Conservation (phyloP, 352 stramenopile species). For the Phytophthora cryptogea region DNA sequence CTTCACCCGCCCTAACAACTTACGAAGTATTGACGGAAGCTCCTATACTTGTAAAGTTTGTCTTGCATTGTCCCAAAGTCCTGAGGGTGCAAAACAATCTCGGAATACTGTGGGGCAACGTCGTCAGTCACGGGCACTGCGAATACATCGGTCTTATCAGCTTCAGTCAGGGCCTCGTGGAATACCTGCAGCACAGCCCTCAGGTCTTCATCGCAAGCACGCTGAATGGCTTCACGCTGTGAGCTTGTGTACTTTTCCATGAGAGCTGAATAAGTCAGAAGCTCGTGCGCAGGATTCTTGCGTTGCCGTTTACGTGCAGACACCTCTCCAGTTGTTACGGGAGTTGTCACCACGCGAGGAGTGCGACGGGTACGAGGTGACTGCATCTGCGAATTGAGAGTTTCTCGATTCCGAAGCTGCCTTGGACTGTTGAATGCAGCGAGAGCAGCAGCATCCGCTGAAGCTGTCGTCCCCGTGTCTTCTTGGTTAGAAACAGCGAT, state of each 20-base stretch:
- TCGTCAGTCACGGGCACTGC: constrained; percentile 87
- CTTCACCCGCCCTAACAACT: constrained; percentile 16
- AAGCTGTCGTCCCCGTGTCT: constrained; percentile 32
- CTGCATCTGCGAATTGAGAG: constrained; percentile 11
- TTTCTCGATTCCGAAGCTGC: constrained; percentile 29
- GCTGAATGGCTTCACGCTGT: constrained; percentile 62
- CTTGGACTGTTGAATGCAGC: constrained; percentile 23
- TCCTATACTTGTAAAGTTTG: constrained; percentile 72
- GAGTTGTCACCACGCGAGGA: constrained; percentile 30
- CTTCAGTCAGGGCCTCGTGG: constrained; percentile 68
- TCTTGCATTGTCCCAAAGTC: constrained; percentile 94
- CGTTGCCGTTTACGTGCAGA: constrained; percentile 49
- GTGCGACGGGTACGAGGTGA: constrained; percentile 33
- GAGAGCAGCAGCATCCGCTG: constrained; percentile 7
- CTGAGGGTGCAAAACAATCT: constrained; percentile 90
- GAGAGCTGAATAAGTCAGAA: constrained; percentile 55
- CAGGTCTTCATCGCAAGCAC: constrained; percentile 64
- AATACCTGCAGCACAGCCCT: constrained; percentile 63
- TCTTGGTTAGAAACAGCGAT: constrained; percentile 11
- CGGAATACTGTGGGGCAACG: constrained; percentile 92
- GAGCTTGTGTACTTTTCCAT: constrained; percentile 52
- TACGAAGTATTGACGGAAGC: constrained; percentile 85
- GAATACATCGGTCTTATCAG: constrained; percentile 89
- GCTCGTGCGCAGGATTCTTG: constrained; percentile 30
- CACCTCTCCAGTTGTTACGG: constrained; percentile 3